phyloP scores from a whole-genome alignment of 2,329 filamentous ascomycete genomes.

The Trichoderma sp. region DNA sequence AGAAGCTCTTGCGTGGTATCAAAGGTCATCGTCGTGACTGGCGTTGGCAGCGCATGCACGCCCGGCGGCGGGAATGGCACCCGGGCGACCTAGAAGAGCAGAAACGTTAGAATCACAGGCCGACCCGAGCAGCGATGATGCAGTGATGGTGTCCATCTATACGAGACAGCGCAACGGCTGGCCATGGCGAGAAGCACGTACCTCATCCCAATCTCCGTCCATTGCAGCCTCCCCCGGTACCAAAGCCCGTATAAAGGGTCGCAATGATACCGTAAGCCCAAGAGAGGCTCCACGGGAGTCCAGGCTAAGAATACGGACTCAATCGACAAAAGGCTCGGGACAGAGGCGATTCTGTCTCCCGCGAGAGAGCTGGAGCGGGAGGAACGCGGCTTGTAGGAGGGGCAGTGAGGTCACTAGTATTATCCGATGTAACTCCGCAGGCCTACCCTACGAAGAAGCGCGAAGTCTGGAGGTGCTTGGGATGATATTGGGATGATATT shows the following conservation, averaged over 20 bases:
- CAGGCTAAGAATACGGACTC: background rate
- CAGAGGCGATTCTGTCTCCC: background rate
- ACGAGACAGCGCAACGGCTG: background rate
- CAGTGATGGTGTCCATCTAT: too few species aligned
- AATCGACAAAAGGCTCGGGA: constrained; percentile 2
- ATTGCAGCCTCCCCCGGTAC: constrained; percentile 44
- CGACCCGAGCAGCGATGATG: background rate
- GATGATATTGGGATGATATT: background rate
- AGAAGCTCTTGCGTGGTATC: constrained; percentile 85
- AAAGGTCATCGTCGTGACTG: constrained; percentile 79
- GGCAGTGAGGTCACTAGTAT: constrained; percentile 19
- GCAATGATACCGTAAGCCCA: constrained; percentile 15
- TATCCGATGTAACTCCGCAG: constrained; percentile 18
- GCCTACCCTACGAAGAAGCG: constrained; percentile 12
- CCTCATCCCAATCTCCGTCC: constrained; percentile 69
- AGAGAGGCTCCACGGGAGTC: constrained; percentile 19
- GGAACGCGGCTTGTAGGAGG: constrained; percentile 16
- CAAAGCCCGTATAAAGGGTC: constrained; percentile 30
- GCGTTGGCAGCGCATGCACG: constrained; percentile 65
- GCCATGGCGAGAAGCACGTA: constrained; percentile 33
- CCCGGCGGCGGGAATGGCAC: constrained; percentile 76
- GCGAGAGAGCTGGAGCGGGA: constrained; percentile 3
- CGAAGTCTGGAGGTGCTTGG: background rate
- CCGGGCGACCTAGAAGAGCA: constrained; percentile 63
- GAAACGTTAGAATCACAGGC: constrained; percentile 14